Evolutionary conservation across 2,329 filamentous ascomycete species (phyloP), one percentile per base, ranked within the genome.

Genomic region (Didymella pomorum): DNA sequence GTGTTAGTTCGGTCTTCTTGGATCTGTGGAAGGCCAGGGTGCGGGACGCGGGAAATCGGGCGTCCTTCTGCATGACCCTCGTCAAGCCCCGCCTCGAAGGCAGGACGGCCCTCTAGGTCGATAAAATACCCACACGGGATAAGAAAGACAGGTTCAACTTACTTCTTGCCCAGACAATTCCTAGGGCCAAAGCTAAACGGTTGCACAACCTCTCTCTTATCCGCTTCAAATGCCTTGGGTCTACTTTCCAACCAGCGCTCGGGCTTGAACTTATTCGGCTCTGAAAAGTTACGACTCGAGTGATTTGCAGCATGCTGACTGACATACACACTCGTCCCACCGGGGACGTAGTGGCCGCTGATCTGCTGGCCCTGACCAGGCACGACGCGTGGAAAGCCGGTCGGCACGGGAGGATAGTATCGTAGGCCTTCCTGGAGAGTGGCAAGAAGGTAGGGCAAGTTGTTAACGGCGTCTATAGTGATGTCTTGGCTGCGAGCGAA

Each of bases 171-270:
- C 25, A 74, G 41, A 43, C 71, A 74, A 35, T 70, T 71, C 26
- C 67, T 54, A 4, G 71, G 70, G 2, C 70, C 71, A 50, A 70
- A 71, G 4, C 61, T 66, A 54, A 74, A 74, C 20, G 71, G 66
- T 25, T 71, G 63, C 12, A 76, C 58, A 0, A 59, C 64, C 1
- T 72, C 71, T 18, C 66, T 64, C 10, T 73, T 74, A 42, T 80
- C 79, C 5, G 54, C 51, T 2, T 45, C 50, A 43, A 75, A 80
- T 4, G 37, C 33, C 0, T 0, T 26, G 2, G 25, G 25, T 29
- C 68, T 56, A 11, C 72, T 64, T 23, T 70, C 68, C 4, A 81
- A 58, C 78, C 78, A 82, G 10, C 80, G 61, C 61, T 74, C 72
- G 1, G 72, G 72, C 11, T 60, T 63, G 41, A 60, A 76, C 0